Evolutionary conservation across 257 asterid species (phyloP).

Genomic region (Nicotiana sylvestris): DNA sequence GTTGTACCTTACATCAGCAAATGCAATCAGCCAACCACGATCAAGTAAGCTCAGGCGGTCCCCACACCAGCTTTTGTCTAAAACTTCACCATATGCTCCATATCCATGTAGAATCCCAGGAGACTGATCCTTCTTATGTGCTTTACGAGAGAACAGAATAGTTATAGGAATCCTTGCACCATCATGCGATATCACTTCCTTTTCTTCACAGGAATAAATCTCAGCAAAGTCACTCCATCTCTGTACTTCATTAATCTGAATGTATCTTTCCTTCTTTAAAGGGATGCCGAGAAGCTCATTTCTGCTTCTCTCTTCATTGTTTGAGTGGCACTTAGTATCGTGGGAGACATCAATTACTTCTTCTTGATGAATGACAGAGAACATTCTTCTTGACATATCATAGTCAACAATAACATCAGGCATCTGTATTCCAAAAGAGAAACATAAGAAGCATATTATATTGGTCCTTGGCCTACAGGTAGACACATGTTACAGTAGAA

Average conservation of each 20-base stretch:
- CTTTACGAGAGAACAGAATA: slow-evolving; percentile 50
- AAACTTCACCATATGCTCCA: slow-evolving; percentile 82
- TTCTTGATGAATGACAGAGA: slow-evolving; percentile 68
- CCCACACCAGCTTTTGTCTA: slow-evolving; percentile 89
- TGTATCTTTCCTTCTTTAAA: slow-evolving; percentile 20
- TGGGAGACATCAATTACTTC: slow-evolving; percentile 39
- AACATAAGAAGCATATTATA: not conserved
- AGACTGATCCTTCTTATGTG: slow-evolving; percentile 54
- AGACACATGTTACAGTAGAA: not conserved
- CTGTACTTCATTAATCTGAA: slow-evolving; percentile 19
- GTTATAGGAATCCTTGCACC: slow-evolving; percentile 74
- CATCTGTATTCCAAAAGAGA: slow-evolving; percentile 44
- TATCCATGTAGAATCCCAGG: slow-evolving; percentile 91
- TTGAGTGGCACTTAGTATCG: not conserved
- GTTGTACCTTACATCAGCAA: slow-evolving; percentile 84
- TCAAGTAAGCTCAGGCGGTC: slow-evolving; percentile 82
- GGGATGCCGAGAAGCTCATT: slow-evolving; percentile 18
- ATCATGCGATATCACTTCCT: slow-evolving; percentile 67
- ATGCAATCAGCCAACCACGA: slow-evolving; percentile 92
- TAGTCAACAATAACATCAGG: slow-evolving; percentile 90
- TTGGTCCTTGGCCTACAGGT: not conserved
- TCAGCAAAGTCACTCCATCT: slow-evolving; percentile 47
- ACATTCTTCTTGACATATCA: slow-evolving; percentile 59
- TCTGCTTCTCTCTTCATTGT: slow-evolving; percentile 9
- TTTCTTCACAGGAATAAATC: slow-evolving; percentile 55